Evolutionary conservation across 495 filamentous ascomycete genomes (phyloP), one percentile per base, ranked within the genome.

Genomic region (Daldinia grandis): DNA sequence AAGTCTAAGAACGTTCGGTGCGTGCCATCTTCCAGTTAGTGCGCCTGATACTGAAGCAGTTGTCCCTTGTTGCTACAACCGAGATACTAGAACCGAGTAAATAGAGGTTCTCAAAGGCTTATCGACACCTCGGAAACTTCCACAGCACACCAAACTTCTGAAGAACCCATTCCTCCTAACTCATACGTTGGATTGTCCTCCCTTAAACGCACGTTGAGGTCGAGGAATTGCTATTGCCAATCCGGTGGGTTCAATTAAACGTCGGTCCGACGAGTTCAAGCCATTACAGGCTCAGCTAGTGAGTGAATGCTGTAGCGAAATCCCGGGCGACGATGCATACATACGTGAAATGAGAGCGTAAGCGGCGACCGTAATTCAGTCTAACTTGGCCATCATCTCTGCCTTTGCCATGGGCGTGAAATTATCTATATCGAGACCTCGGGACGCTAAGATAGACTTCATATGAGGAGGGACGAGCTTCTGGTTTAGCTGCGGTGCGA

Each of bases 351-450:
- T 58, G 62, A 69, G 65, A 73, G 70, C 70, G 40, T 62, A 66
- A 69, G 51, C 25, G 33, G 42, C 62, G 61, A 66, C 60, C 30
- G 61, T 61, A 35, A 49, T 75, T 96, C 93, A 99, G 82, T 99
- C 95, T 81, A 99, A 86, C 78, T 93, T 93, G 47, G 95, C 95
- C 87, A 97, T 91, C 95, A 99, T 99, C 76, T 98, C 93, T 65
- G 94, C 89, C 83, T 93, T 95, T 56, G 90, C 79, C 82, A 98
- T 87, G 14, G 95, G 95, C 69, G 87, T 91, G 78, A 99, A 94
- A 78, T 94, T 95, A 78, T 98, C 92, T 78, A 97, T 92, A 79
- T 98, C 94, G 67, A 99, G 87, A 35, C 94, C 94, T 44, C 89
- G 89, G 37, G 87, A 85, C 53, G 88, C 87, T 56, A 99, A 85